Percentiles rank a stretch among this genome's conserved stretches.
Conservation (phyloP, 352 stramenopile species). For the Blastocystis sp. region DNA sequence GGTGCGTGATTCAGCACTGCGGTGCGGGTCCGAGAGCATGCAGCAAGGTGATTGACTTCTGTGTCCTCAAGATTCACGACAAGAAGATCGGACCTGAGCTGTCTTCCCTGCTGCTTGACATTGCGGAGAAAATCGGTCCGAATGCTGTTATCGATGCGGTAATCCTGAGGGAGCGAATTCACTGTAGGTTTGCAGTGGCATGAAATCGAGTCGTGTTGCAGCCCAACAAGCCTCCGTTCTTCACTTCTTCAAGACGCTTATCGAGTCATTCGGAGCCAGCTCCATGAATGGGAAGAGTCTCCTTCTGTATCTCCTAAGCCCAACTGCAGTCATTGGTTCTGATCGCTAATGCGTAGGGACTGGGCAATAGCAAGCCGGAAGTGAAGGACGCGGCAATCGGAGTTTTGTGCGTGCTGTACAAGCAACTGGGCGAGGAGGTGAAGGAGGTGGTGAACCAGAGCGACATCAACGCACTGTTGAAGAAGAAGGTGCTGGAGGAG, state of each 20-base stretch:
- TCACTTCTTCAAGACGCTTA: not conserved
- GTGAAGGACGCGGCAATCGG: slow-evolving; percentile 22
- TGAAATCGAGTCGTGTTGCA: not conserved
- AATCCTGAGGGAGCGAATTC: not conserved
- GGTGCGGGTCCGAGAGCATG: slow-evolving; percentile 35
- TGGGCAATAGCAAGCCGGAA: slow-evolving; percentile 28
- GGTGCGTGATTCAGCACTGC: slow-evolving; percentile 12
- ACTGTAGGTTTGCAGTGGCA: slow-evolving; percentile 1
- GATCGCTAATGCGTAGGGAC: slow-evolving; percentile 18
- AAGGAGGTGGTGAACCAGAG: not conserved
- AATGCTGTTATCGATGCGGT: slow-evolving; percentile 29
- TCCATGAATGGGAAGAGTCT: slow-evolving; percentile 16
- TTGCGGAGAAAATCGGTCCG: slow-evolving; percentile 48
- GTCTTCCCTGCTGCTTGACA: not conserved
- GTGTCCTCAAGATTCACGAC: slow-evolving; percentile 41
- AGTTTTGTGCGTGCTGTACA: slow-evolving; percentile 33
- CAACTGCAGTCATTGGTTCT: not conserved
- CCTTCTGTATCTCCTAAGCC: slow-evolving; percentile 1
- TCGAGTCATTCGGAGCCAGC: slow-evolving; percentile 26
- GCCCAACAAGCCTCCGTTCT: slow-evolving; percentile 28
- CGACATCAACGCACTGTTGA: slow-evolving; percentile 29
- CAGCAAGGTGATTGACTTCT: slow-evolving; percentile 3
- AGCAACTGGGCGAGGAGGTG: slow-evolving; percentile 14
- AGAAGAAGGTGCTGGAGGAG: slow-evolving; percentile 50
- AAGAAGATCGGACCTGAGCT: slow-evolving; percentile 59